Conservation (phyloP, 1,139 yeast genomes). For the Blastobotrys illinoisensis region DNA sequence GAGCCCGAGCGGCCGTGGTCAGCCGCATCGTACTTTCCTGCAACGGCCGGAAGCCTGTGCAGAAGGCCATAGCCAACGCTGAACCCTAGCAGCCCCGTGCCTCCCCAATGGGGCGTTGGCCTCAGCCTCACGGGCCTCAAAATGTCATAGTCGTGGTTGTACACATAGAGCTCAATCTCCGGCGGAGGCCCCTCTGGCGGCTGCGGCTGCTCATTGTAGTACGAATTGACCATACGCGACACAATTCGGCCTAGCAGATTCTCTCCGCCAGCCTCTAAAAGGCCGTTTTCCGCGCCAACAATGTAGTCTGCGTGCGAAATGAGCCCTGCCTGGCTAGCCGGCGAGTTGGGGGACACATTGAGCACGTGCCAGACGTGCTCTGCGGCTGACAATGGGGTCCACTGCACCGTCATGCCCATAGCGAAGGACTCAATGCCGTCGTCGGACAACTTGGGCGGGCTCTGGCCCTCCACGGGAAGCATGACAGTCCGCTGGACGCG, state of each 20-base stretch:
- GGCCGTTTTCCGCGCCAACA: conserved; percentile 81
- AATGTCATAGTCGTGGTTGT: conserved; percentile 80
- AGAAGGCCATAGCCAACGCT: conserved; percentile 90
- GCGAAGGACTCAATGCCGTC: conserved; percentile 21
- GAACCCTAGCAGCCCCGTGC: conserved; percentile 80
- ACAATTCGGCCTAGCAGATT: conserved; percentile 66
- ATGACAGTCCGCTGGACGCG: conserved; percentile 53
- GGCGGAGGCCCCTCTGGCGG: conserved; percentile 21
- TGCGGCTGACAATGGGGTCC: conserved; percentile 70
- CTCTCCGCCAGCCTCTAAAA: conserved; percentile 83
- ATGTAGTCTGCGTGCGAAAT: conserved; percentile 85
- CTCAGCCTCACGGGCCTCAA: conserved; percentile 81
- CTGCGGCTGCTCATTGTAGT: conserved; percentile 18
- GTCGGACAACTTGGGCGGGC: conserved; percentile 6
- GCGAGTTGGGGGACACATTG: conserved; percentile 68
- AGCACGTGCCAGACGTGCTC: conserved; percentile 87
- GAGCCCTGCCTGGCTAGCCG: conserved; percentile 80
- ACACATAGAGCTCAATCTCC: conserved; percentile 59
- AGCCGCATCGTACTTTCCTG: conserved; percentile 40
- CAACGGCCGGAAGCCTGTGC: conserved; percentile 73
- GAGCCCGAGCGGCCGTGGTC: conserved; percentile 11
- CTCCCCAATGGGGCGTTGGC: conserved; percentile 57
- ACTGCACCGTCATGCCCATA: conserved; percentile 66
- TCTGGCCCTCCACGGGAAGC: conserved; percentile 24
- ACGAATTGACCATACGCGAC: conserved; percentile 23